phyloP scores from a whole-genome alignment of 2,329 filamentous ascomycete genomes.

The Pseudogymnoascus sp. region DNA sequence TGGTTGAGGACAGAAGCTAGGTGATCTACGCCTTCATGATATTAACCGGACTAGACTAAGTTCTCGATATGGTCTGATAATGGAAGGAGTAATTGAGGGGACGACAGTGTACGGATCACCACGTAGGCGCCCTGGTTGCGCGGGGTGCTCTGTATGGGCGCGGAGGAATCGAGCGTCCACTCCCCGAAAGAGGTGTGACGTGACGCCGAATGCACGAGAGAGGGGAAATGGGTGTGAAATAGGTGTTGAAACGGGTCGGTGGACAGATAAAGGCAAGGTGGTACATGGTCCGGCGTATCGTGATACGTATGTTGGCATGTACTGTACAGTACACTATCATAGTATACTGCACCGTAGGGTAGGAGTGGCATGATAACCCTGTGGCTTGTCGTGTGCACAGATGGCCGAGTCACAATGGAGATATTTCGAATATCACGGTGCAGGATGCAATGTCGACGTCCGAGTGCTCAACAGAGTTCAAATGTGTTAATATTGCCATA shows the following conservation, averaged over 20 bases:
- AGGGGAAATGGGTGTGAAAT: background rate
- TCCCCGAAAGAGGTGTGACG: background rate
- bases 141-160: background rate
- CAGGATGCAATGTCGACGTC: background rate
- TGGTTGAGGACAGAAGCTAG: background rate
- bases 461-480: background rate
- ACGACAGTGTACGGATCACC: background rate
- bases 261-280: background rate
- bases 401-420: background rate
- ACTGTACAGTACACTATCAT: background rate
- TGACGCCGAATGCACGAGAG: slow-evolving; percentile 2
- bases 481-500: background rate
- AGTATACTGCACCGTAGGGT: background rate
- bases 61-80: background rate
- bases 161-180: background rate
- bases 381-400: slow-evolving; percentile 2
- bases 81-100: background rate
- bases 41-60: background rate
- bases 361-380: slow-evolving; percentile 1
- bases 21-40: background rate
- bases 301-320: background rate
- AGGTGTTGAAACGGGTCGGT: background rate
- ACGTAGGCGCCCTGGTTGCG: background rate
- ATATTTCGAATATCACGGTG: background rate
- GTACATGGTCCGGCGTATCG: background rate